Conservation (phyloP, 169 alveolate genomes). For the Plasmodium yoelii region DNA sequence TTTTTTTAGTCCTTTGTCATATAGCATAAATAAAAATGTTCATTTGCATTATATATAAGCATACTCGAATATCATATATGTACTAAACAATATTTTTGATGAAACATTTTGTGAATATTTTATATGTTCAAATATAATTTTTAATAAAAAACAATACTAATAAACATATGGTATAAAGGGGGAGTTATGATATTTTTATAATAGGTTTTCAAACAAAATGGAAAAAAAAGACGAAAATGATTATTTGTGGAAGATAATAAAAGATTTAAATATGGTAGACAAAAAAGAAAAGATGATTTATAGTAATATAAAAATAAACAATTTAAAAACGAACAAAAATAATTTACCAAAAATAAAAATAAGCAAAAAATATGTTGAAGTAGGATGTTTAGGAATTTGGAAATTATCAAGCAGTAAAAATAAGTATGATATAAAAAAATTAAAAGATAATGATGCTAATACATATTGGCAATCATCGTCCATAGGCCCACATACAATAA, state of each 20-base stretch:
- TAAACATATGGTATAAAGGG: neutral
- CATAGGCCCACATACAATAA: slow-evolving; percentile 88
- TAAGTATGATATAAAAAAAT: slow-evolving; percentile 82
- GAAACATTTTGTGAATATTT: no score
- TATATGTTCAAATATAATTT: no score
- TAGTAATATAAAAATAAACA: neutral
- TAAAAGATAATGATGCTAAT: slow-evolving; percentile 87
- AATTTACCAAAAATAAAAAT: slow-evolving; percentile 41
- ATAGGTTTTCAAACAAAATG: neutral
- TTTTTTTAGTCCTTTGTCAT: neutral
- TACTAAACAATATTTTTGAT: neutral
- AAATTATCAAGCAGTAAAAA: slow-evolving; percentile 63
- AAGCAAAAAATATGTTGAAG: slow-evolving; percentile 69
- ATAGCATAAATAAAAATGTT: neutral
- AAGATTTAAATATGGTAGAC: slow-evolving; percentile 3
- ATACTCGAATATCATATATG: neutral
- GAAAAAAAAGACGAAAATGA: neutral
- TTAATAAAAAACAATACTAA: no score
- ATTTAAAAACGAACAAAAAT: neutral
- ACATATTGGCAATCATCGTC: slow-evolving; percentile 92
- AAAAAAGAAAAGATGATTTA: neutral
- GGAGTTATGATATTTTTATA: no score
- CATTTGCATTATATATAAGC: neutral
- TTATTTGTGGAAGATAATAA: slow-evolving; percentile 20
- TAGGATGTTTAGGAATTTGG: slow-evolving; percentile 72